Percentiles rank a stretch among this genome's conserved stretches.
phyloP scores from a whole-genome alignment of 306 rosid species.

The Lathyrus sativus region DNA sequence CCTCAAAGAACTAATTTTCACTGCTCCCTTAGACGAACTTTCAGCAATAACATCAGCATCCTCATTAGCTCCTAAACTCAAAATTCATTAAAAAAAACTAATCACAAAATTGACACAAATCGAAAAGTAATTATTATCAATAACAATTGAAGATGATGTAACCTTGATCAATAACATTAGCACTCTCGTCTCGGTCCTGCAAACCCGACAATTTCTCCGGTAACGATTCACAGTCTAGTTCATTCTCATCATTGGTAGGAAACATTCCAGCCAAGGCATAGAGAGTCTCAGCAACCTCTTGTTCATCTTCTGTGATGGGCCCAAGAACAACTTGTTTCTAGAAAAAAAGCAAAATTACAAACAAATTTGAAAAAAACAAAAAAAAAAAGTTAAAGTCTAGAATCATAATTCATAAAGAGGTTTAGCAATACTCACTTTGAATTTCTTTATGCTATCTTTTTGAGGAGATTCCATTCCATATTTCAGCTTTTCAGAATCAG shows the following conservation, averaged over 20 bases:
- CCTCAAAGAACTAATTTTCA: conserved; percentile 32
- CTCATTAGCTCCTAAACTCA: conserved; percentile 29
- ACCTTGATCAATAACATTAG: conserved; percentile 48
- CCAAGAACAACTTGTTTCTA: conserved; percentile 54
- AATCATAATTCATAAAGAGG: conserved; percentile 32
- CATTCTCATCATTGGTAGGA: conserved; percentile 39
- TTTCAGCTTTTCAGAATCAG: conserved; percentile 62
- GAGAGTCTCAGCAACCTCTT: conserved; percentile 85
- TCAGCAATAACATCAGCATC: conserved; percentile 37
- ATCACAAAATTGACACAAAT: no score
- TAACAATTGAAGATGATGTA: no score
- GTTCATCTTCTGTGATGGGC: conserved; percentile 81
- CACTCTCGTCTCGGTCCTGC: conserved; percentile 45
- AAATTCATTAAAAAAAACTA: no score
- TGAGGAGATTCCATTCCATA: conserved; percentile 47
- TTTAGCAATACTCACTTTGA: conserved; percentile 48
- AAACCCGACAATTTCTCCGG: conserved; percentile 44
- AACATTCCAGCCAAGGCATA: conserved; percentile 86
- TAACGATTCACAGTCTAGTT: conserved; percentile 31
- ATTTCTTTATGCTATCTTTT: conserved; percentile 50
- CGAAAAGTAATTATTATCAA: no score
- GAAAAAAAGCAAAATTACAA: conserved; percentile 40
- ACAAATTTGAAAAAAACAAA: conserved; percentile 27
- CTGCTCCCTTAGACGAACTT: conserved; percentile 38
- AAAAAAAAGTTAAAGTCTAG: conserved; percentile 27